Percentiles rank a stretch among this genome's conserved stretches.
Conservation (phyloP, 768 basidiomycete genomes). For the Mycena floridula region DNA sequence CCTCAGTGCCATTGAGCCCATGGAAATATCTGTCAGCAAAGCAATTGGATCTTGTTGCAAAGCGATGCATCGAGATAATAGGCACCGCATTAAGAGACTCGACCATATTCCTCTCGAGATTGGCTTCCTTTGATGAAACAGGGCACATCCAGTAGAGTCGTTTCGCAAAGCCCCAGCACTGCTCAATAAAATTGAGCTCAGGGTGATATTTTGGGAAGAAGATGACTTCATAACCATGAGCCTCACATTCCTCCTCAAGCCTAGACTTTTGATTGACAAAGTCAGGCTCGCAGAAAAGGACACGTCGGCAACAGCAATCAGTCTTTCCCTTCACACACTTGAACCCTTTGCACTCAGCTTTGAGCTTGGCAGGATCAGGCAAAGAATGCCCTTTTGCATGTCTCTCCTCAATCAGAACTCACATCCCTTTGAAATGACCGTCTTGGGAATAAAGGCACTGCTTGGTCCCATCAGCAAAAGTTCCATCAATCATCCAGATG, state of each 20-base stretch:
- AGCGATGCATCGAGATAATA: conserved; percentile 20
- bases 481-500: conserved; percentile 21
- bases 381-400: conserved; percentile 12
- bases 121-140: conserved; percentile 21
- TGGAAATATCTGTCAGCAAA: conserved; percentile 18
- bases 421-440: conserved; percentile 11
- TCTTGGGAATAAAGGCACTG: conserved; percentile 26
- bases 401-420: conserved; percentile 13
- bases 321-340: conserved; percentile 17
- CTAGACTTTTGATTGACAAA: conserved; percentile 17
- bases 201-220: conserved; percentile 25
- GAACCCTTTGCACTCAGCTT: conserved; percentile 24
- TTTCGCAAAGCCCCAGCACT: conserved; percentile 28
- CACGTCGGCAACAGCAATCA: conserved; percentile 22
- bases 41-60: conserved; percentile 14
- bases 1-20: conserved; percentile 13
- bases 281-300: conserved; percentile 21
- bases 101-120: conserved; percentile 25
- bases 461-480: conserved; percentile 15
- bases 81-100: conserved; percentile 20
- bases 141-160: conserved; percentile 17
- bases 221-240: conserved; percentile 14
- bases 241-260: conserved; percentile 14
- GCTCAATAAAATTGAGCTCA: conserved; percentile 32
- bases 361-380: conserved; percentile 3